These are phyloP conservation scores for Nannizzia gypsea DNA, from an alignment of 2,329 filamentous ascomycete genomes.

Conservation along the genomic window DNA sequence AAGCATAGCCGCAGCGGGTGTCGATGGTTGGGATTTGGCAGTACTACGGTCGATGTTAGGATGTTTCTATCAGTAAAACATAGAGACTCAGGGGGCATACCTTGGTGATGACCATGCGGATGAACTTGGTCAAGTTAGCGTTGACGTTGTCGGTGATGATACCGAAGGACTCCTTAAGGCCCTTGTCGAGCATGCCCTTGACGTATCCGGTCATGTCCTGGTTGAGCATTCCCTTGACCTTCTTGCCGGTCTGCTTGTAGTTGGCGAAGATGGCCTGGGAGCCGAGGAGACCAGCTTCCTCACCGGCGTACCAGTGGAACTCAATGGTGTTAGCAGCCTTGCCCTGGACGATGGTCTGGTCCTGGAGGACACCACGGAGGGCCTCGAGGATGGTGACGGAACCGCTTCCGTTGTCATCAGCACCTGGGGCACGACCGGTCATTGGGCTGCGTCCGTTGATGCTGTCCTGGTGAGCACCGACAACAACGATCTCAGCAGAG, in stretches of 20 bases:
- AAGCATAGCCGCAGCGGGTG: constrained; percentile 81
- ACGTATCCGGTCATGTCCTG: constrained; percentile 98
- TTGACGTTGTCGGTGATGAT: constrained; percentile 91
- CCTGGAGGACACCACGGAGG: constrained; percentile 65
- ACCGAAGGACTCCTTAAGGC: constrained; percentile 72
- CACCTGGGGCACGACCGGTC: constrained; percentile 72
- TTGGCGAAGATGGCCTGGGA: constrained; percentile 78
- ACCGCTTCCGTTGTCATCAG: constrained; percentile 86
- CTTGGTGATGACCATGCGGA: constrained; percentile 73
- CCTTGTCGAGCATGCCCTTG: constrained; percentile 49
- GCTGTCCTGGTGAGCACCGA: constrained; percentile 88
- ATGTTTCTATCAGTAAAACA: too few relatives aligned
- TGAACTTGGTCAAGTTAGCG: constrained; percentile 68
- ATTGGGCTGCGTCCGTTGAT: constrained; percentile 67
- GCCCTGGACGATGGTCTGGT: constrained; percentile 57
- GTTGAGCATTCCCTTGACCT: constrained; percentile 93
- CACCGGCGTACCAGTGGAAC: constrained; percentile 93
- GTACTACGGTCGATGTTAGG: constrained; percentile 43
- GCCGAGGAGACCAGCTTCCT: constrained; percentile 76
- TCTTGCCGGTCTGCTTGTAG: constrained; percentile 60
- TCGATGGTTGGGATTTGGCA: constrained; percentile 78
- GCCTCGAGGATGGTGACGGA: constrained; percentile 93
- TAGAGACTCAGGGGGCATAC: constrained; percentile 25
- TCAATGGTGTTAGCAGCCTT: constrained; percentile 76
- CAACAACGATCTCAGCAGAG: constrained; percentile 71